These are phyloP conservation scores for Penicillium sp. DNA, from an alignment of 2,329 filamentous ascomycete species.

Conservation along the genomic window DNA sequence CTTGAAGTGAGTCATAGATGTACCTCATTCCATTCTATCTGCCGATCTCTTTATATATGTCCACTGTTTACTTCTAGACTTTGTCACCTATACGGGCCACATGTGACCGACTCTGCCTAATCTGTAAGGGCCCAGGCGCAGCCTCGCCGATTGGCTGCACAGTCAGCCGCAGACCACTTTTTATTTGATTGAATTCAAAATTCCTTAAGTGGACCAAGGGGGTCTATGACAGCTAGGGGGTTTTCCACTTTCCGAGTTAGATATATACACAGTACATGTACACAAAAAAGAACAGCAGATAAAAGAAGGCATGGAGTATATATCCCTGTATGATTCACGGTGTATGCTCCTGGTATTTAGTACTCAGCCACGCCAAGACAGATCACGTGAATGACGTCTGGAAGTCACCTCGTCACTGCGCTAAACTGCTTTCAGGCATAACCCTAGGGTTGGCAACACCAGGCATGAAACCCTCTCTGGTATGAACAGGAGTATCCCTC, in stretches of 20 bases:
- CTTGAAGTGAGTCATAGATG: neutral
- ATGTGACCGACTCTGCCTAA: slow-evolving; percentile 13
- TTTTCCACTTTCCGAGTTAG: neutral
- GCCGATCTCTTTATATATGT: neutral
- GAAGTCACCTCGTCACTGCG: slow-evolving; percentile 12
- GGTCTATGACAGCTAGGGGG: neutral
- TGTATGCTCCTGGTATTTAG: neutral
- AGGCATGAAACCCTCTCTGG: slow-evolving; percentile 4
- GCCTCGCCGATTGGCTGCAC: slow-evolving; percentile 2
- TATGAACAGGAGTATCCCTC: slow-evolving; percentile 5
- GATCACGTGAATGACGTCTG: slow-evolving; percentile 23
- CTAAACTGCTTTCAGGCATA: slow-evolving; percentile 18
- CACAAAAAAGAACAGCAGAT: neutral
- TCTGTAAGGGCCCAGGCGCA: slow-evolving; percentile 19
- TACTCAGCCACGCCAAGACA: neutral
- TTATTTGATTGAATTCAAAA: neutral
- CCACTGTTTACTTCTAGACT: neutral
- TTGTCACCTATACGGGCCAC: neutral
- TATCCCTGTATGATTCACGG: neutral
- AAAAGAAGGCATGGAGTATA: neutral
- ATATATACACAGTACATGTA: neutral
- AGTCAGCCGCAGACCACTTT: neutral
- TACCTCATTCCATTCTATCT: neutral
- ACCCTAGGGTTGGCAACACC: slow-evolving; percentile 19
- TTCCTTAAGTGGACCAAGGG: neutral